These are phyloP conservation scores for Kazachstania viticola DNA, from an alignment of 805 yeast genomes.

Conservation along the genomic window DNA sequence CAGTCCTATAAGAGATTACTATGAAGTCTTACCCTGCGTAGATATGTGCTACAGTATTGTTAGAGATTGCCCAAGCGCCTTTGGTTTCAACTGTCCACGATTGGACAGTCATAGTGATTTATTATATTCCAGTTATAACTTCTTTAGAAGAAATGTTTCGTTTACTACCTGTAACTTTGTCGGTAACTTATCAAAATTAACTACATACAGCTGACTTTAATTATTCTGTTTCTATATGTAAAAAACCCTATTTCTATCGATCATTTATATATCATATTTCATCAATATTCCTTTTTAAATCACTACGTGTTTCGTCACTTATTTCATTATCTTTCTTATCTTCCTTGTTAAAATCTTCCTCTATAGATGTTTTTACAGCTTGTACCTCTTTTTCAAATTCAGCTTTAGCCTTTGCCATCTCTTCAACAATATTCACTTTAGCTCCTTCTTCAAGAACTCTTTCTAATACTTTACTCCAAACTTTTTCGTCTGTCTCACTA, in stretches of 20 bases:
- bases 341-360: background rate
- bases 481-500: constrained; percentile 41
- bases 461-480: constrained; percentile 60
- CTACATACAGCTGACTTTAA: too few species aligned
- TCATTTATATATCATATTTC: constrained; percentile 2
- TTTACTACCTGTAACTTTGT: constrained; percentile 33
- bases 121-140: constrained; percentile 23
- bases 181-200: constrained; percentile 19
- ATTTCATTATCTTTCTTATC: background rate
- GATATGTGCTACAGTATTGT: constrained; percentile 70
- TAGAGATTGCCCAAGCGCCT: constrained; percentile 69
- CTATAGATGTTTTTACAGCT: constrained; percentile 1
- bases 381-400: constrained; percentile 6
- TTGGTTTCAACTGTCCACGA: constrained; percentile 67
- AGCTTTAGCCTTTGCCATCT: constrained; percentile 25
- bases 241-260: too few species aligned
- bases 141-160: constrained; percentile 6
- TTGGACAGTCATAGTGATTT: constrained; percentile 8
- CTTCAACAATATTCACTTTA: constrained; percentile 30
- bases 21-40: constrained; percentile 79
- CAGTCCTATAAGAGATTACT: constrained; percentile 46
- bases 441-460: constrained; percentile 41
- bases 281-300: constrained; percentile 9
- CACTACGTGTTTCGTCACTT: background rate
- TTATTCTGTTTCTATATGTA: too few species aligned